phyloP scores from a whole-genome alignment of 192 early-diverging fungal genomes.

The Entomortierella parvispora region DNA sequence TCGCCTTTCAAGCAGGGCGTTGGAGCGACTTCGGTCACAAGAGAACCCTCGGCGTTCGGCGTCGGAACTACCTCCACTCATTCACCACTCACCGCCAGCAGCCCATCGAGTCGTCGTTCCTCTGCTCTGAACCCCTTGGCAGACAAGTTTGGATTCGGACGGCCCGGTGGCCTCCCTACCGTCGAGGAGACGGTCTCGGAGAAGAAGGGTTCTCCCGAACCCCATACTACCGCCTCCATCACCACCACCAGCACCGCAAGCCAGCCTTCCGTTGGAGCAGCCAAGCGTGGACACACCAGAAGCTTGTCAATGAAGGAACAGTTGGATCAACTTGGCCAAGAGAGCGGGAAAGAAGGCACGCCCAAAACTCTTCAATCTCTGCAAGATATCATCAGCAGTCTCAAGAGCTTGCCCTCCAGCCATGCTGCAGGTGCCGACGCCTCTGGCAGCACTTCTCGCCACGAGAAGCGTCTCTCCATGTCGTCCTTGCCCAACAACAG shows the following conservation, averaged over 20 bases:
- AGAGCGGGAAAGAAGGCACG: conserved; percentile 31
- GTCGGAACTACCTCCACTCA: conserved; percentile 5
- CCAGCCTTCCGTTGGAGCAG: neutral
- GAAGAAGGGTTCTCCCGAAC: neutral
- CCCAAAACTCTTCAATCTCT: conserved; percentile 58
- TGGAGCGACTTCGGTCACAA: conserved; percentile 1
- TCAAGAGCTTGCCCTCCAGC: conserved; percentile 58
- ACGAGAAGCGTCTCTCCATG: conserved; percentile 44
- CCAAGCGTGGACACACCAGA: conserved; percentile 24
- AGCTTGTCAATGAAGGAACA: conserved; percentile 48
- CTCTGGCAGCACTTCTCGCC: conserved; percentile 34
- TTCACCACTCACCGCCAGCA: conserved; percentile 17
- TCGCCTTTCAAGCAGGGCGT: neutral
- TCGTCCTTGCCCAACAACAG: conserved; percentile 29
- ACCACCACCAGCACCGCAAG: neutral
- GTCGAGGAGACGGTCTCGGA: conserved; percentile 31
- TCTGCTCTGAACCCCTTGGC: conserved; percentile 22
- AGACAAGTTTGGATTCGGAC: conserved; percentile 31
- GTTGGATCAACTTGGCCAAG: conserved; percentile 16
- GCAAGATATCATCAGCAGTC: conserved; percentile 63
- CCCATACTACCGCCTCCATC: neutral
- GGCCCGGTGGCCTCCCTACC: conserved; percentile 29
- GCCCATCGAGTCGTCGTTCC: conserved; percentile 39
- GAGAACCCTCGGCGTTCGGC: conserved; percentile 7
- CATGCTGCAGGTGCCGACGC: conserved; percentile 18